Conservation (phyloP, 208 protist species). For the Polymyxa betae region DNA sequence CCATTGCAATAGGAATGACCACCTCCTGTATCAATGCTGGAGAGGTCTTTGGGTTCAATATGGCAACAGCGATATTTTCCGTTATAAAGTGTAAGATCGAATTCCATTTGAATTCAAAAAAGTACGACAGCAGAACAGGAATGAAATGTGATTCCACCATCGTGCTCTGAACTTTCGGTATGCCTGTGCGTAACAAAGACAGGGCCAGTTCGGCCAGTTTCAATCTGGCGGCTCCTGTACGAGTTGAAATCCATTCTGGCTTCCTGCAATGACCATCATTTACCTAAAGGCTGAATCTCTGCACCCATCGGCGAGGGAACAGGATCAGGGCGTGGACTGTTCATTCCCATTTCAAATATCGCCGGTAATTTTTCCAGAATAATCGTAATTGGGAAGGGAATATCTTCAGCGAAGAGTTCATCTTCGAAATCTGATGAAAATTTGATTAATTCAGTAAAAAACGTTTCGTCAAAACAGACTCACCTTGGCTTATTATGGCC, state of each 20-base stretch:
- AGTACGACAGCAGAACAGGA: not conserved
- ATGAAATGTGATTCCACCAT: not conserved
- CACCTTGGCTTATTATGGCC: conserved; percentile 26
- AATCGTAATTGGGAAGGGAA: not conserved
- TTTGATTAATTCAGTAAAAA: not conserved
- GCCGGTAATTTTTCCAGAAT: not conserved
- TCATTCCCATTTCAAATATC: not conserved
- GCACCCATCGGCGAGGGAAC: conserved; percentile 10
- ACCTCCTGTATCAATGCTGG: not conserved
- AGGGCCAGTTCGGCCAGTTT: conserved; percentile 19
- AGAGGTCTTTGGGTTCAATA: not conserved
- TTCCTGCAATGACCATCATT: no score
- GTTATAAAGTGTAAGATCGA: conserved; percentile 45
- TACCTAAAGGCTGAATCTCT: not conserved
- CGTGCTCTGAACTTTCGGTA: not conserved
- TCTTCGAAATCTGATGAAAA: not conserved
- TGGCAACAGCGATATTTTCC: not conserved
- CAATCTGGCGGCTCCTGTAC: not conserved
- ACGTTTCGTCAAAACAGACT: not conserved
- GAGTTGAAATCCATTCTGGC: no score
- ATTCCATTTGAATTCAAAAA: conserved; percentile 44
- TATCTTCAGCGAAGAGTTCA: not conserved
- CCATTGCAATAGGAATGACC: not conserved
- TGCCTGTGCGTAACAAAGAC: not conserved
- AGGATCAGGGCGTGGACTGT: not conserved